Percentiles rank a stretch among this genome's conserved stretches.
Conservation (phyloP, 345 rosid genomes). For the Jatropha curcas region DNA sequence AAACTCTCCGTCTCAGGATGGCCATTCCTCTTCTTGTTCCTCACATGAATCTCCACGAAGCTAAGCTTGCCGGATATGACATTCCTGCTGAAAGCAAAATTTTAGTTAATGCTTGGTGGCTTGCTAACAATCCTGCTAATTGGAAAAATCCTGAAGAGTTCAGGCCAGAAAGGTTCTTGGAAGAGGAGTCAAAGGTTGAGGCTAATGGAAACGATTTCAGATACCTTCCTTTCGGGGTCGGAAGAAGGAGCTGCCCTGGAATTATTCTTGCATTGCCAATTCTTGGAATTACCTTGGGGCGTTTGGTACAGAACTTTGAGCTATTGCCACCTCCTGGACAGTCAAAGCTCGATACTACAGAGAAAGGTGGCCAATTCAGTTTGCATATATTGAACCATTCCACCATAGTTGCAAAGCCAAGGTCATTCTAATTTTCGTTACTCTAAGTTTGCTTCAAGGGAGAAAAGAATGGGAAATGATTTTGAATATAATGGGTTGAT, state of each 20-base stretch:
- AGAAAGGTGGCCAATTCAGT: constrained; percentile 98
- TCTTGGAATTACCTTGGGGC: constrained; percentile 83
- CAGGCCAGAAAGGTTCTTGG: constrained; percentile 93
- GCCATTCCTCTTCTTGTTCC: constrained; percentile 98
- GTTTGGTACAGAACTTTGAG: constrained; percentile 95
- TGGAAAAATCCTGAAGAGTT: constrained; percentile 95
- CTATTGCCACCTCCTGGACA: constrained; percentile 90
- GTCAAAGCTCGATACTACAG: constrained; percentile 70
- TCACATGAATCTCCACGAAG: constrained; percentile 96
- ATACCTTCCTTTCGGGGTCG: constrained; percentile 96
- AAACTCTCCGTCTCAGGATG: constrained; percentile 86
- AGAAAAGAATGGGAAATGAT: background rate
- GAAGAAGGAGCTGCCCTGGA: constrained; percentile 98
- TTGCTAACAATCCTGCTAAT: constrained; percentile 80
- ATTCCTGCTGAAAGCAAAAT: constrained; percentile 97
- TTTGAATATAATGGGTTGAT: background rate
- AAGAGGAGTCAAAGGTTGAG: constrained; percentile 91
- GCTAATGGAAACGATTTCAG: constrained; percentile 92
- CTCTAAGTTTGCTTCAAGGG: background rate
- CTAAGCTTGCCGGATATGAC: constrained; percentile 80
- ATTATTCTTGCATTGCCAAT: constrained; percentile 93
- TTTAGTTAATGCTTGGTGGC: constrained; percentile 96
- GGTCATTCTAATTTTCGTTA: constrained; percentile 22
- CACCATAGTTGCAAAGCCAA: constrained; percentile 86
- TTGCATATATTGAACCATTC: constrained; percentile 93